phyloP scores from a whole-genome alignment of 306 rosid genomes.

The Argentina anserina region DNA sequence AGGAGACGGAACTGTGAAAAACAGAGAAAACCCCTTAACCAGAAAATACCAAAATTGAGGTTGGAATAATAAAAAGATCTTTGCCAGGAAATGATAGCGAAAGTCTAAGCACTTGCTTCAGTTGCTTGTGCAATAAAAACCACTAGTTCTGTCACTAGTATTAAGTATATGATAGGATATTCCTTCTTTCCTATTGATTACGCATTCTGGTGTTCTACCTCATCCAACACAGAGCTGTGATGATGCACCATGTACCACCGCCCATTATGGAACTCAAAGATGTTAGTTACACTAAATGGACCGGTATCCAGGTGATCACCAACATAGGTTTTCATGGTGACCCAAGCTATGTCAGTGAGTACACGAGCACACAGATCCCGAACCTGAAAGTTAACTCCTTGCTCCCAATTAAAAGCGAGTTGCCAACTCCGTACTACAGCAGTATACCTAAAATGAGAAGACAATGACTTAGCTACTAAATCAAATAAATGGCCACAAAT shows the following conservation, averaged over 20 bases:
- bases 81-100: conserved; percentile 39
- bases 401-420: conserved; percentile 82
- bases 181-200: conserved; percentile 31
- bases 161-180: conserved; percentile 41
- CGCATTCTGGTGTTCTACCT: conserved; percentile 68
- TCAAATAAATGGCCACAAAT: neutral
- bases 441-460: conserved; percentile 47
- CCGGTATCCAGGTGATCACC: conserved; percentile 58
- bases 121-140: conserved; percentile 47
- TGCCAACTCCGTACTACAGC: conserved; percentile 90
- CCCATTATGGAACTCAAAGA: conserved; percentile 75
- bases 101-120: conserved; percentile 55
- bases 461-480: conserved; percentile 12
- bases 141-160: conserved; percentile 50
- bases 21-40: conserved; percentile 17
- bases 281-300: conserved; percentile 75
- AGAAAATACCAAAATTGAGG: conserved; percentile 52
- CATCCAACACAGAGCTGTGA: conserved; percentile 85
- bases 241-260: conserved; percentile 96
- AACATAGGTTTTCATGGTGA: conserved; percentile 76
- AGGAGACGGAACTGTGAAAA: neutral
- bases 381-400: conserved; percentile 77
- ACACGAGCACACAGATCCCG: conserved; percentile 87
- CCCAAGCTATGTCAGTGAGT: conserved; percentile 91
- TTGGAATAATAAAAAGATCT: conserved; percentile 43